Base-by-base conservation (phyloP, 2,329 filamentous ascomycete genomes). In the Hypoxylon sp. region DNA sequence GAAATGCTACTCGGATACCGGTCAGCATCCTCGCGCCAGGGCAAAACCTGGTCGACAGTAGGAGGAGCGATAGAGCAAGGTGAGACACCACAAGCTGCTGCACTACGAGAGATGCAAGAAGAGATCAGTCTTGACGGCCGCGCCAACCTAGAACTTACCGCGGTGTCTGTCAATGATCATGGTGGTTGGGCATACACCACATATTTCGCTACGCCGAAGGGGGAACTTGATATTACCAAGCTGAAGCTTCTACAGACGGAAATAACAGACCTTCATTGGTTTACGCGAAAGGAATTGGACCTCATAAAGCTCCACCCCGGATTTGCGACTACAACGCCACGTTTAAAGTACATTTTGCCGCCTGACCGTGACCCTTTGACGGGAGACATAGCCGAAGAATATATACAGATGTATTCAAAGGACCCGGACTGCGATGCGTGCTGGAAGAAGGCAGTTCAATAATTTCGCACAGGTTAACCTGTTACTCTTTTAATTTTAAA, bases 1-100 rank as follows among this genome's bases (percentile, higher is more conserved):
- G 60, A 69, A 48, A 41, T 67, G 10, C n/a, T 69, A 4, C 43
- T 69, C 21, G 46, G 36, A 2, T 17, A 19, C 9, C 32, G 52
- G 14, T 5, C 30, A 11, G 14, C 1, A 13, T 2, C 1, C 1
- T 34, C 19, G 7, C 10, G 56, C 3, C 3, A 46, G 2, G 13
- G 2, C 2, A 9, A n/a, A 2, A 51, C 19, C 0, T 68, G 66
- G 58, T 19, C 19, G 7, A 68, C 55, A 6, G 56, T 62, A 38
- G 53, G 58, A 17, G 62, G 62, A 1, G 3, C 6, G 17, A 9
- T 68, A 19, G 28, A 59, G 0, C 0, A 23, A 1, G 34, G 30
- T 2, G 61, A 65, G 28, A 14, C 11, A 0, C 4, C 38, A 30
- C 7, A 34, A 9, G 13, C 38, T 5, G 53, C 17, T 5, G 58